Conservation (phyloP, 768 basidiomycete species). For the Tricholomella constricta region DNA sequence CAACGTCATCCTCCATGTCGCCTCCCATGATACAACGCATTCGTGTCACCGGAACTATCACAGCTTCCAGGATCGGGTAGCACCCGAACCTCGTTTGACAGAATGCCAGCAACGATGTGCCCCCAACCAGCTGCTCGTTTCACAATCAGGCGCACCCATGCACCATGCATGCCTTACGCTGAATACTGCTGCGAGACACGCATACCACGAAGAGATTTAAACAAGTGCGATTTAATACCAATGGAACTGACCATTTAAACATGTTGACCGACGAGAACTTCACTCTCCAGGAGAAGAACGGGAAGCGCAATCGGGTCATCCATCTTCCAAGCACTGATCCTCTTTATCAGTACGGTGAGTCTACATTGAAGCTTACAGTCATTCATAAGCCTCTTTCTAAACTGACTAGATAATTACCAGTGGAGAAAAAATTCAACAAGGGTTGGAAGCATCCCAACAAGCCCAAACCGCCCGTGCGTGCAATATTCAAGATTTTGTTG, state of each 20-base stretch:
- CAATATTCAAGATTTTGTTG: constrained; percentile 19
- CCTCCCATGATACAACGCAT: too few species aligned
- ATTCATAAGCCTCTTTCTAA: too few species aligned
- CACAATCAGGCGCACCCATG: background rate
- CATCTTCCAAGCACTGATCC: constrained; percentile 36
- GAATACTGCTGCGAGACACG: background rate
- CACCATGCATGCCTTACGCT: background rate
- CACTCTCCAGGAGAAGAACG: constrained; percentile 44
- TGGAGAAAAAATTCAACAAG: constrained; percentile 19
- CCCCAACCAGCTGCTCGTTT: background rate
- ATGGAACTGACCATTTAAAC: background rate
- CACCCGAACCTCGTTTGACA: too few species aligned
- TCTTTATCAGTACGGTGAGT: constrained; percentile 44
- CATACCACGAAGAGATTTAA: background rate
- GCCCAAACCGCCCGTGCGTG: constrained; percentile 17
- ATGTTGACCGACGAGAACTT: constrained; percentile 38
- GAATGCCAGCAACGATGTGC: too few species aligned
- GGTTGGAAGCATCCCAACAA: constrained; percentile 25
- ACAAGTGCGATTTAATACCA: background rate
- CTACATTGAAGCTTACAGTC: too few species aligned
- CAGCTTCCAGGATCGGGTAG: too few species aligned
- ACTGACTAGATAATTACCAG: constrained; percentile 4
- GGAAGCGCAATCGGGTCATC: constrained; percentile 46
- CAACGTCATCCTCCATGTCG: too few species aligned
- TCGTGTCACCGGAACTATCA: too few species aligned